Percentiles rank a stretch among this genome's conserved stretches.
These are phyloP conservation scores for Metschnikowia matae DNA, from an alignment of 805 yeast genomes.

Conservation along the genomic window DNA sequence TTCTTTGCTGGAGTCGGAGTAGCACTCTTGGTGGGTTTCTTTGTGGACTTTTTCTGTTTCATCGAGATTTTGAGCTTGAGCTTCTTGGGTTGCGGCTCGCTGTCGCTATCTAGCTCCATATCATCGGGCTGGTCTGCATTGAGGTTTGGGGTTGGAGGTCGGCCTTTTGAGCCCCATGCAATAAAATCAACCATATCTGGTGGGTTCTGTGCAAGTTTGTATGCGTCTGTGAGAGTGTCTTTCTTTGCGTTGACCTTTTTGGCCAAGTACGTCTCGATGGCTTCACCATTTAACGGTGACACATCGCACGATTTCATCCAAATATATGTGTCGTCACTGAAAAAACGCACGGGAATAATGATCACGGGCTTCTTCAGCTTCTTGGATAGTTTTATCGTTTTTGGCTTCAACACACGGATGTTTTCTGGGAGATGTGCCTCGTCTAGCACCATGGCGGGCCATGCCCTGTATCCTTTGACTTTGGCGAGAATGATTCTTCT, in stretches of 20 bases:
- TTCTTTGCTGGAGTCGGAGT: not conserved
- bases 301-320: constrained; percentile 59
- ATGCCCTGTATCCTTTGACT: constrained; percentile 81
- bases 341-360: constrained; percentile 55
- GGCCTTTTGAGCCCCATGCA: constrained; percentile 38
- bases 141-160: constrained; percentile 30
- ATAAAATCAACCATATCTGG: constrained; percentile 41
- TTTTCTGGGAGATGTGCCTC: constrained; percentile 55
- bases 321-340: constrained; percentile 67
- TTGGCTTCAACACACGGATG: constrained; percentile 50
- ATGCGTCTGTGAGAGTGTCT: constrained; percentile 47
- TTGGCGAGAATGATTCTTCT: constrained; percentile 54
- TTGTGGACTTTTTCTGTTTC: constrained; percentile 13
- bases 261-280: constrained; percentile 37
- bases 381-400: constrained; percentile 27
- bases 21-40: not conserved
- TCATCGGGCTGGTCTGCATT: constrained; percentile 37
- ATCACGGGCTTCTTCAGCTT: constrained; percentile 15
- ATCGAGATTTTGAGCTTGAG: constrained; percentile 14
- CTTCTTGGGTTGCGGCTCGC: constrained; percentile 30
- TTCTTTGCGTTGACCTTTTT: constrained; percentile 30
- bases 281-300: constrained; percentile 39
- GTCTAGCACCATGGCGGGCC: constrained; percentile 85
- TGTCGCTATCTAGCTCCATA: constrained; percentile 26
- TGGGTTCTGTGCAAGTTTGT: constrained; percentile 47